A percentile compares a stretch with the other conserved stretches of the same genome.
These are phyloP conservation scores for Patellaria atrata DNA, from an alignment of 495 filamentous ascomycete species.

Conservation along the genomic window DNA sequence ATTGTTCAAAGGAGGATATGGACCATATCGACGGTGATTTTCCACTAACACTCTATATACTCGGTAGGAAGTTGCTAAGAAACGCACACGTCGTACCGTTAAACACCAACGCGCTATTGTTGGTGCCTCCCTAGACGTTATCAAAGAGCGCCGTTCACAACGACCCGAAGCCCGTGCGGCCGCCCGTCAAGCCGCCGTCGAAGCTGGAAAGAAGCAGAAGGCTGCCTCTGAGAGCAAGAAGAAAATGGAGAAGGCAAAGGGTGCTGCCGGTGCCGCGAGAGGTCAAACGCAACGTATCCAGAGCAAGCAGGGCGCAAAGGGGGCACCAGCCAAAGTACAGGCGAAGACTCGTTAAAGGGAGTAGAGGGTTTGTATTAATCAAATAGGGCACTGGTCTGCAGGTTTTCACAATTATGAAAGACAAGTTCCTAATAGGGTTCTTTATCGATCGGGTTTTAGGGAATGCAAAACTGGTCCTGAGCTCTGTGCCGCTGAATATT, in stretches of 20 bases:
- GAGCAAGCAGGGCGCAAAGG: slow-evolving; percentile 96
- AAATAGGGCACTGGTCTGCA: too few relatives aligned
- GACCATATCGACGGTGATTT: too few relatives aligned
- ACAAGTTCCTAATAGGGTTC: too few relatives aligned
- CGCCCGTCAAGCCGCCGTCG: slow-evolving; percentile 81
- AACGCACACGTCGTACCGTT: slow-evolving; percentile 93
- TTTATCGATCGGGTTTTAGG: too few relatives aligned
- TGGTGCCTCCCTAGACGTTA: slow-evolving; percentile 95
- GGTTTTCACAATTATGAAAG: too few relatives aligned
- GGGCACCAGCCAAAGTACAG: slow-evolving; percentile 69
- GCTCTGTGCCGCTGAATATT: too few relatives aligned
- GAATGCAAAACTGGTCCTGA: too few relatives aligned
- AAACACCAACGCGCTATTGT: slow-evolving; percentile 99
- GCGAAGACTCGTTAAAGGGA: slow-evolving; percentile 70
- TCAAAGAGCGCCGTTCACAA: slow-evolving; percentile 92
- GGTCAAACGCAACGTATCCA: slow-evolving; percentile 64
- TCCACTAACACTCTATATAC: slow-evolving; percentile 1
- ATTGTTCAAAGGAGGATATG: too few relatives aligned
- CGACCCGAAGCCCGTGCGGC: slow-evolving; percentile 91
- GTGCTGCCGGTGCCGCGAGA: slow-evolving; percentile 53
- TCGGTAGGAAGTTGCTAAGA: slow-evolving; percentile 93
- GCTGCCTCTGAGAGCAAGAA: slow-evolving; percentile 69
- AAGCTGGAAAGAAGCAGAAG: slow-evolving; percentile 96
- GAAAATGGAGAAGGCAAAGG: slow-evolving; percentile 99
- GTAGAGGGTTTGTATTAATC: too few relatives aligned